Evolutionary conservation across 768 basidiomycete species (phyloP).

Genomic region (Exidia glandulosa): DNA sequence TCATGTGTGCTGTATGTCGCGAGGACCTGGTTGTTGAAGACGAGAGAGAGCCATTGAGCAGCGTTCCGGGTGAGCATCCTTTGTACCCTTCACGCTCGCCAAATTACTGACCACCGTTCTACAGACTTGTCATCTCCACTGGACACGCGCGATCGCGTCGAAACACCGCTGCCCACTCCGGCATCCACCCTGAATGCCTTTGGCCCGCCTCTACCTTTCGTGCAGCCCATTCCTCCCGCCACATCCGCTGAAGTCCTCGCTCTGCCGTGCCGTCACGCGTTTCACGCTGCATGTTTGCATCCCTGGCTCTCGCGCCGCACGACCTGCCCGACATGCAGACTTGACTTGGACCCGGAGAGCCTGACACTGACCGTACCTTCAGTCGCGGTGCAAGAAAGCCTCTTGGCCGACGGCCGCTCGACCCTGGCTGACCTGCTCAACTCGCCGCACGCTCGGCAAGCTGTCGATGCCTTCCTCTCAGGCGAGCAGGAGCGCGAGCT

Average conservation of each 20-base stretch:
- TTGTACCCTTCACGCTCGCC: too few relatives aligned
- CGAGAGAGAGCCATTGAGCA: background rate
- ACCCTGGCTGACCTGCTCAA: too few relatives aligned
- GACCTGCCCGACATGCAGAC: constrained; percentile 75
- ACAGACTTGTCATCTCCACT: background rate
- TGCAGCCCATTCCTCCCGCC: background rate
- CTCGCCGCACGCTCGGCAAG: too few relatives aligned
- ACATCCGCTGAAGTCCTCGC: constrained; percentile 32
- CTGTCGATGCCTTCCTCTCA: too few relatives aligned
- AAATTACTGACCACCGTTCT: too few relatives aligned
- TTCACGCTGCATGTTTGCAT: constrained; percentile 65
- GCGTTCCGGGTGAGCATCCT: too few relatives aligned
- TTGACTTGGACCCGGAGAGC: constrained; percentile 73
- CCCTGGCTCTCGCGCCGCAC: constrained; percentile 81
- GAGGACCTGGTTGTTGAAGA: background rate
- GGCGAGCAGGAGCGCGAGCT: too few relatives aligned
- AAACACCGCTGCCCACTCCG: background rate
- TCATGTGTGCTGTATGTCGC: background rate
- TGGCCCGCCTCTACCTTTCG: background rate
- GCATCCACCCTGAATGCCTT: background rate
- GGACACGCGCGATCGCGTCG: background rate
- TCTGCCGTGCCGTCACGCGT: constrained; percentile 72
- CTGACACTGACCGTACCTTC: constrained; percentile 30
- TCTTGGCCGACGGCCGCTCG: too few relatives aligned
- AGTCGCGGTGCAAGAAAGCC: too few relatives aligned